Evolutionary conservation across 2,329 filamentous ascomycete species (phyloP).

Genomic region (Exophiala sideris): DNA sequence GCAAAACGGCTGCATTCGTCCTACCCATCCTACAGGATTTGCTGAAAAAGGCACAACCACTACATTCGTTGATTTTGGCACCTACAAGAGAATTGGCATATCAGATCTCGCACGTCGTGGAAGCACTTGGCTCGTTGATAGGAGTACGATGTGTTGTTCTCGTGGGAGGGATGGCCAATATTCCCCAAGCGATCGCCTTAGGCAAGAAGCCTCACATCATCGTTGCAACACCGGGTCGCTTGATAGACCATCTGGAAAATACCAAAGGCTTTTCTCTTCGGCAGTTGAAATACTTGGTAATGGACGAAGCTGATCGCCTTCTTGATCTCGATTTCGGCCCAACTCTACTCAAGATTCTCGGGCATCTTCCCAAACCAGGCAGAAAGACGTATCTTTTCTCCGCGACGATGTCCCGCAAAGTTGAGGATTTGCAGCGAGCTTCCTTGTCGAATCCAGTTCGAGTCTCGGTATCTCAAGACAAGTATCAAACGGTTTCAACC

Average conservation of each 20-base stretch:
- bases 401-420: conserved; percentile 89
- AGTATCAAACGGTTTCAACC: conserved; percentile 88
- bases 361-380: conserved; percentile 74
- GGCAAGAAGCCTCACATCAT: conserved; percentile 95
- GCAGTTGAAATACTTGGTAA: conserved; percentile 79
- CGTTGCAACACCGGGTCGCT: conserved; percentile 83
- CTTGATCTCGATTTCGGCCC: conserved; percentile 93
- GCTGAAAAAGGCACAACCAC: conserved; percentile 78
- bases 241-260: conserved; percentile 91
- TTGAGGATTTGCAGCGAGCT: conserved; percentile 87
- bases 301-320: conserved; percentile 90
- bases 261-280: conserved; percentile 91
- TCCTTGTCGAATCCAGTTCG: conserved; percentile 79
- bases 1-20: conserved; percentile 94
- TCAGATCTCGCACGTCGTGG: conserved; percentile 84
- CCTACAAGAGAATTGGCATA: conserved; percentile 91
- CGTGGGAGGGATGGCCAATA: conserved; percentile 94
- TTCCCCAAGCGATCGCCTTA: conserved; percentile 82
- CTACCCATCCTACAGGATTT: conserved; percentile 88
- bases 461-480: conserved; percentile 75
- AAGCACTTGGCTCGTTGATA: conserved; percentile 82
- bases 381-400: conserved; percentile 84
- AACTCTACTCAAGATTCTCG: conserved; percentile 87
- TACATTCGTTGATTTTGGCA: conserved; percentile 86
- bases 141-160: conserved; percentile 82